These are phyloP conservation scores for Setaria viridis DNA, from an alignment of 202 grass and related monocot genomes.

Conservation along the genomic window DNA sequence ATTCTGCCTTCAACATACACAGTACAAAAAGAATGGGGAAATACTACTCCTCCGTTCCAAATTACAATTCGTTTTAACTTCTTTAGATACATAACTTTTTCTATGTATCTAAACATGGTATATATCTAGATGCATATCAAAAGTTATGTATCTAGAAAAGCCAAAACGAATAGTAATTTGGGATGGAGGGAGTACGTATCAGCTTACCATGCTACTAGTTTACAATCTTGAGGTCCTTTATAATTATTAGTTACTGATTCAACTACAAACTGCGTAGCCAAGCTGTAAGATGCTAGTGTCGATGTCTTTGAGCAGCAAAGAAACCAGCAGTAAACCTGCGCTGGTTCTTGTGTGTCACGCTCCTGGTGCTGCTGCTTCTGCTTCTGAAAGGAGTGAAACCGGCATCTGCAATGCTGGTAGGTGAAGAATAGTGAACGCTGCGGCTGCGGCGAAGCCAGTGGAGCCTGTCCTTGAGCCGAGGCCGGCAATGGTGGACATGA, in stretches of 20 bases:
- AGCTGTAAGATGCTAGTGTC: neutral
- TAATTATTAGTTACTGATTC: slow-evolving; percentile 21
- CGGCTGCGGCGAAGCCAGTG: slow-evolving; percentile 63
- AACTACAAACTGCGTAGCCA: neutral
- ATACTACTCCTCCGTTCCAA: neutral
- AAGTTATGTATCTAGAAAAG: no score
- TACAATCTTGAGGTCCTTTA: slow-evolving; percentile 4
- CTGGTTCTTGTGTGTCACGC: slow-evolving; percentile 30
- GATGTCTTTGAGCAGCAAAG: slow-evolving; percentile 43
- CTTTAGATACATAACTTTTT: no score
- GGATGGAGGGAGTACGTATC: neutral
- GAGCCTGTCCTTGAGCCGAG: slow-evolving; percentile 42
- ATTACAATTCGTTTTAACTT: no score
- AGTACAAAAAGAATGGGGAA: slow-evolving; percentile 45
- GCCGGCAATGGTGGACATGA: slow-evolving; percentile 30
- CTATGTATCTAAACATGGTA: no score
- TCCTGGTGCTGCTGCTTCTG: slow-evolving; percentile 55
- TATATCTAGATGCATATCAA: no score
- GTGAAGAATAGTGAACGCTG: slow-evolving; percentile 65
- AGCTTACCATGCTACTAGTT: slow-evolving; percentile 42
- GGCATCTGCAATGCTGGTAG: slow-evolving; percentile 44
- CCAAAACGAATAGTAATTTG: no score
- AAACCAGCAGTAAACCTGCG: slow-evolving; percentile 47
- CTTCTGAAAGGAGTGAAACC: slow-evolving; percentile 59
- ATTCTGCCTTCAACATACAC: slow-evolving; percentile 48